Evolutionary conservation across 108 stramenopile species (phyloP), one percentile per base, ranked within the genome.

Genomic region (Mediolabrus comicus): DNA sequence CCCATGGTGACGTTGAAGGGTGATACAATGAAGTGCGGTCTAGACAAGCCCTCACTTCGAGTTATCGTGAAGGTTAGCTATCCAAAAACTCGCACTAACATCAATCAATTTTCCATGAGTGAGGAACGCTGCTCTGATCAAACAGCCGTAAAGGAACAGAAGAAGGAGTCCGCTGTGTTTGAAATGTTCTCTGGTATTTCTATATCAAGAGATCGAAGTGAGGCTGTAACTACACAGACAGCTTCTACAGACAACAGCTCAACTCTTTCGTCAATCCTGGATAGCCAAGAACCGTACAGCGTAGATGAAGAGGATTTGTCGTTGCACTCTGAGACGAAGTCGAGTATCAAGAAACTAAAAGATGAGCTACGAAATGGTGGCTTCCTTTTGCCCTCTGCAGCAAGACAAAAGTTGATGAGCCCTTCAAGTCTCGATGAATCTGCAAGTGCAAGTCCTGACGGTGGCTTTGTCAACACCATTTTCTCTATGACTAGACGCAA

Each of bases 1-100:
- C 72, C 63, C 17, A 73, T 73, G 72, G 57, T 63, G 62, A 4
- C 43, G 53, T 63, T 73, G 0, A 73, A 73, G 63, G 72, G 72
- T 14, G 72, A 73, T 43, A 73, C 63, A 17, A 39, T 73, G 29
- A 58, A 56, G 31, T 73, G 72, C 29, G 62, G 72, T n/a, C 30
- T 73, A 8, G 63, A 54, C 0, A 16, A 59, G 24, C 55, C 63
- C 5, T 28, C 62, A 22, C 41, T 73, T 26, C 62, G 63, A 6
- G 39, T 73, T 33, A 19, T 73, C 10, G 63, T 73, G 12, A 54
- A 65, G 24, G 72, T 65, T 35, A 22, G 19, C 19, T 8, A 57
- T 13, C 56, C 56, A 16, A 57, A 46, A 6, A 7, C 43, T 4
- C n/a, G n/a, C n/a, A n/a, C n/a, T n/a, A n/a, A n/a, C n/a, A n/a